These are phyloP conservation scores for Hordeum pubiflorum DNA, from an alignment of 202 grass and related monocot genomes.

Conservation along the genomic window DNA sequence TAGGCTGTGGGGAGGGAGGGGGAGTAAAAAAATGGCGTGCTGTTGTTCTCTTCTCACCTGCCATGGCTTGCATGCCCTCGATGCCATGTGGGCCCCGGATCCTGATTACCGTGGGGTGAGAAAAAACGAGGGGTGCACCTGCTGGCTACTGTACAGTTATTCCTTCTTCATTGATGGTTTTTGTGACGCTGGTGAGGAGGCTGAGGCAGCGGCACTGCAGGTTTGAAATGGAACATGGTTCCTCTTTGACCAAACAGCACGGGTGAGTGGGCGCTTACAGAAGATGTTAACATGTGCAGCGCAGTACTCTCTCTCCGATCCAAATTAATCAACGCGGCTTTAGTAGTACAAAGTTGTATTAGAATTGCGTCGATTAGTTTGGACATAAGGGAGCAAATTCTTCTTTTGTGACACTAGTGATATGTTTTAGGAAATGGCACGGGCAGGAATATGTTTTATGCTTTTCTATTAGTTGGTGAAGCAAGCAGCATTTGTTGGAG, in stretches of 20 bases:
- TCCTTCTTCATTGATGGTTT: constrained; percentile 1
- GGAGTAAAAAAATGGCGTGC: constrained; percentile 24
- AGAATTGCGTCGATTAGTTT: too few species aligned
- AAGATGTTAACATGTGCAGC: not conserved
- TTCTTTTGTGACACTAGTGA: too few species aligned
- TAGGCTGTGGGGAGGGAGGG: constrained; percentile 30
- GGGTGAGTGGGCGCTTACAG: not conserved
- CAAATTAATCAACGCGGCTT: too few species aligned
- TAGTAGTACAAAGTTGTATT: too few species aligned
- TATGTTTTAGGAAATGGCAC: not conserved
- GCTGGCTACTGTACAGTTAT: constrained; percentile 9
- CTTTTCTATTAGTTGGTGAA: not conserved
- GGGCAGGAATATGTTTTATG: not conserved
- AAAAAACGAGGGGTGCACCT: not conserved
- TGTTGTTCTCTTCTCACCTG: constrained; percentile 23
- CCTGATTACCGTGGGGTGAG: not conserved
- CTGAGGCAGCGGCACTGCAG: not conserved
- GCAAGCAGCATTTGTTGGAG: not conserved
- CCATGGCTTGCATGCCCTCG: constrained; percentile 24
- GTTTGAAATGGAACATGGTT: constrained; percentile 17
- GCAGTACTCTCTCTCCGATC: too few species aligned
- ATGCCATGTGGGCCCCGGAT: constrained; percentile 35
- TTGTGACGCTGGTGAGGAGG: not conserved
- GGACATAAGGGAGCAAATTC: too few species aligned
- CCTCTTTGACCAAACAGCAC: constrained; percentile 8